These are phyloP conservation scores for Astragalus membranaceus DNA, from an alignment of 306 rosid species.

Conservation along the genomic window DNA sequence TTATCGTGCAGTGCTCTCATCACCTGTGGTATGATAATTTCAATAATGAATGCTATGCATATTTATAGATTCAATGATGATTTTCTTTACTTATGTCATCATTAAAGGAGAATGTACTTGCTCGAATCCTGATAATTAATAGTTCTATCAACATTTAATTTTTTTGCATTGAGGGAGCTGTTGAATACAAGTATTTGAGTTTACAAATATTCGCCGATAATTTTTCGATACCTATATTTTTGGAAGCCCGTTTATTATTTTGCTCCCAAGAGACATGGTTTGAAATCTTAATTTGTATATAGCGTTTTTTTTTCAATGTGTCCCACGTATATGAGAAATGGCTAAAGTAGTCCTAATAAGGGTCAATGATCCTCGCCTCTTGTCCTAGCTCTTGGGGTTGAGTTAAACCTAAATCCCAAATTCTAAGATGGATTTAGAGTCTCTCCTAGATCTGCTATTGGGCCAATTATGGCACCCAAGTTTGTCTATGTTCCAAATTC, in stretches of 20 bases:
- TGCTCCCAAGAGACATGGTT: neutral
- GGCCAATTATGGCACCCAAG: no score
- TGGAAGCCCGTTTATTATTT: neutral
- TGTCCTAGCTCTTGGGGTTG: no score
- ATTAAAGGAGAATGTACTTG: neutral
- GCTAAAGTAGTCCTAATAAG: no score
- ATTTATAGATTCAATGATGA: neutral
- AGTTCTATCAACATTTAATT: neutral
- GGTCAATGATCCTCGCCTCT: no score
- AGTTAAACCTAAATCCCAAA: no score
- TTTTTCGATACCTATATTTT: neutral
- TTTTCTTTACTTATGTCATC: conserved; percentile 6
- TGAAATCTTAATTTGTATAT: neutral
- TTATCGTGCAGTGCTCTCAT: conserved; percentile 82
- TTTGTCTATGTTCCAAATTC: no score
- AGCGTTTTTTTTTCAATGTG: neutral
- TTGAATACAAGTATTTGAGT: neutral
- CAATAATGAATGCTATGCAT: neutral
- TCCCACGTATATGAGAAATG: no score
- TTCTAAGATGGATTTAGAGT: no score
- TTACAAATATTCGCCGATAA: neutral
- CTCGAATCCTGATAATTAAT: neutral
- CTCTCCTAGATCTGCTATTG: no score
- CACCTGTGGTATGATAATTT: conserved; percentile 70
- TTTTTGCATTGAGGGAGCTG: neutral